These are phyloP conservation scores for Talaromyces sp. DNA, from an alignment of 2,329 filamentous ascomycete species.

Conservation along the genomic window DNA sequence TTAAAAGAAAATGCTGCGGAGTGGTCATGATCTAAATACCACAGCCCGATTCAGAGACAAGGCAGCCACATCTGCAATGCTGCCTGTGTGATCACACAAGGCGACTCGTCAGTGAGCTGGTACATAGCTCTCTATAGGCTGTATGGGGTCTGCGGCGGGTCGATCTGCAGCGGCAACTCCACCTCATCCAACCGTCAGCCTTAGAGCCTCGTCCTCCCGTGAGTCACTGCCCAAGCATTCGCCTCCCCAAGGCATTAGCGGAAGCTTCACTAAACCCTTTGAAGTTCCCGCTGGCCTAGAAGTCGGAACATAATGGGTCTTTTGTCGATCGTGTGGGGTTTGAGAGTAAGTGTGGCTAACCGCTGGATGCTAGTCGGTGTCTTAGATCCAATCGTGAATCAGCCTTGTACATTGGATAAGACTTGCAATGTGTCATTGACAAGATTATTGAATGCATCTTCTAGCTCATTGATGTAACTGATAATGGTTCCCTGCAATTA, in stretches of 20 bases:
- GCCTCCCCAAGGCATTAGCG: neutral
- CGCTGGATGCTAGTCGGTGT: no score
- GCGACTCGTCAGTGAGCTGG: neutral
- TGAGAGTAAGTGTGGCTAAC: no score
- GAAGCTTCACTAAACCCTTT: neutral
- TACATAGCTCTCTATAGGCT: neutral
- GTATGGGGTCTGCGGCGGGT: neutral
- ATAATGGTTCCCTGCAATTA: no score
- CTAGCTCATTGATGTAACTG: no score
- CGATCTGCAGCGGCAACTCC: conserved; percentile 1
- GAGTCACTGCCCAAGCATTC: neutral
- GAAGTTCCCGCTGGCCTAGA: neutral
- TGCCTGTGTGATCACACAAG: conserved; percentile 1
- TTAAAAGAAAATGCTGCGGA: neutral
- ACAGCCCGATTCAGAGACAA: neutral
- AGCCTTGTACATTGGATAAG: no score
- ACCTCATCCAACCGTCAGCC: neutral
- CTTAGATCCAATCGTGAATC: no score
- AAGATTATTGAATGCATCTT: no score
- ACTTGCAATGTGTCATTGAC: no score
- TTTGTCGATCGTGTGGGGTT: no score
- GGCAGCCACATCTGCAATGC: conserved; percentile 5
- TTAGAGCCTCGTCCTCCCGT: conserved; percentile 1
- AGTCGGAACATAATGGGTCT: no score
- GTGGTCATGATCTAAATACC: neutral